Base-by-base conservation (phyloP, 2,329 filamentous ascomycete species). In the Alternaria hordeiaustralica region DNA sequence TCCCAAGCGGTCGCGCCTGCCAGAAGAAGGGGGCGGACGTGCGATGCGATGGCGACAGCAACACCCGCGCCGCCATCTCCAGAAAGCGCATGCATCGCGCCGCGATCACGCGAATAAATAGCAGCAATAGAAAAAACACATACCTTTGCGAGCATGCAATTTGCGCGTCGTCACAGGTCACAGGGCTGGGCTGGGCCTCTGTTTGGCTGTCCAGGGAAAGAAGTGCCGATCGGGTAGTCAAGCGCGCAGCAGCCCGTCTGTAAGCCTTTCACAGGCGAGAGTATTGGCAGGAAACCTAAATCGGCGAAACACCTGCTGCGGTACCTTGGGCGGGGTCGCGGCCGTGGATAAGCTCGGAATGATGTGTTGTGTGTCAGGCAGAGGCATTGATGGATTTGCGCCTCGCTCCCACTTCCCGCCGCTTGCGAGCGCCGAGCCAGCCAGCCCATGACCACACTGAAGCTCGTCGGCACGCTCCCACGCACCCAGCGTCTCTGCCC, bases 91-190 rank as follows among this genome's bases (percentile, higher is more conserved):
- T 67, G 57, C 60, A 66, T 65, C 60, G 58, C 63, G 58, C 61
- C 51, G 56, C 55, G 33, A 61, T 63, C 65, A 64, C 56, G 30
- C 41, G 23, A 41, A 25, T 18, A 49, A n/a, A 49, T 30, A 44
- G 26, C 55, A 63, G 33, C 59, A 49, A 51, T 49, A 28, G 33
- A 59, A 65, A 65, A 68, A 63, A 67, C 65, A 80, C 78, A 75
- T 78, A 80, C 79, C 78, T 75, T 71, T 71, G 66, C 64, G 61
- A 69, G 68, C 71, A 75, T 75, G 76, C 76, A 79, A 77, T 74
- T 74, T 76, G 77, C 78, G 78, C 77, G 77, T 78, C 75, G 75
- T 78, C 75, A 74, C 71, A 71, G 71, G 74, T 76, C 75, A 73
- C 71, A 70, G 70, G 74, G 70, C 76, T 76, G 75, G 76, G 70